Base-by-base conservation (phyloP, 2,329 filamentous ascomycete species). In the Alternaria arbusti region DNA sequence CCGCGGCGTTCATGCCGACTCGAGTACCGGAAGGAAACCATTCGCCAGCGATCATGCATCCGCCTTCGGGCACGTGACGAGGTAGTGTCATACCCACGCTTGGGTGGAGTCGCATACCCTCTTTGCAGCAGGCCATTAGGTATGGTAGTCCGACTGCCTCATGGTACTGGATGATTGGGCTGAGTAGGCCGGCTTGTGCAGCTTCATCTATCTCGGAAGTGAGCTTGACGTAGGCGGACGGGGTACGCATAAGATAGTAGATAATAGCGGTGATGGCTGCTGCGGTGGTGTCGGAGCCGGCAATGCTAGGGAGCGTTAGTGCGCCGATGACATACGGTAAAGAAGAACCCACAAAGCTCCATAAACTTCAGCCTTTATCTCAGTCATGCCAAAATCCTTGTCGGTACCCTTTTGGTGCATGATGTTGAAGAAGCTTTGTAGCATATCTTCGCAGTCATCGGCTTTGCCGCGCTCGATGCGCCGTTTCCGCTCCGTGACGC, bases 101-200 rank as follows among this genome's bases (percentile, higher is more conserved):
- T 0, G 92, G 91, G 75, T 94, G 90, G 70, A 93, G 76, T 8
- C 91, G 87, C 81, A 94, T 91, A 10, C 89, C 87, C 77, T 95
- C 92, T 73, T 94, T 91, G 72, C 94, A 86, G 62, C 88, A 89
- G 3, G 91, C 91, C 72, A 92, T 90, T 3, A 95, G 86, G 75
- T 93, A 94, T 0, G 87, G 86, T 4, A 94, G 84, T 55, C 86
- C 86, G 74, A 91, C 89, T 54, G 84, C 85, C 77, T 93, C 89
- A 26, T 7, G 86, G 86, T 15, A 86, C 84, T 2, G 71, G 56
- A 13, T 78, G 70, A 28, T 78, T 64, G 43, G 32, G 22, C 36
- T 78, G 70, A 64, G 82, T 82, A 5, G 70, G 74, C 10, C 88
- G 87, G 26, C 78, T 70, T 28, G 78, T 77, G 0, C 85, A 0